A percentile compares a stretch with the other conserved stretches of the same genome.
Conservation (phyloP, 345 rosid genomes). For the Isatis tinctoria region DNA sequence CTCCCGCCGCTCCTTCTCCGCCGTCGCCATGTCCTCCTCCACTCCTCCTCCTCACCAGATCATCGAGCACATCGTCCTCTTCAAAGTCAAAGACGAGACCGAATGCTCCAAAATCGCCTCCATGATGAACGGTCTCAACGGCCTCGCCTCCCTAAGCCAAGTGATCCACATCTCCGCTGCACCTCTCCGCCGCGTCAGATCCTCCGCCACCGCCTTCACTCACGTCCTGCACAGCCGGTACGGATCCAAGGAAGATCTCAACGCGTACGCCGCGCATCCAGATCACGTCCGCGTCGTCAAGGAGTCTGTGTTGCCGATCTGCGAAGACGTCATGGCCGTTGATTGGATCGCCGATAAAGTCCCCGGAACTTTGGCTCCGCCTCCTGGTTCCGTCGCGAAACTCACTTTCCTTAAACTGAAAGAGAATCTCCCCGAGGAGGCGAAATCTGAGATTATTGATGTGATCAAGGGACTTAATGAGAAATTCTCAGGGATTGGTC, state of each 20-base stretch:
- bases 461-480: constrained; percentile 41
- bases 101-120: constrained; percentile 46
- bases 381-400: constrained; percentile 55
- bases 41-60: constrained; percentile 26
- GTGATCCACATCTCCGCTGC: constrained; percentile 73
- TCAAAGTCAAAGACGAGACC: constrained; percentile 66
- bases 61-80: constrained; percentile 84
- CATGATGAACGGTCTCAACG: constrained; percentile 68
- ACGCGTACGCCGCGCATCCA: constrained; percentile 60
- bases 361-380: constrained; percentile 30
- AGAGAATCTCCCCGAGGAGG: constrained; percentile 44
- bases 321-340: constrained; percentile 87
- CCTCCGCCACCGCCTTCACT: constrained; percentile 51
- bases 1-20: constrained; percentile 27
- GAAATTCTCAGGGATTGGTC: constrained; percentile 39
- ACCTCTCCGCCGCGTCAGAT: constrained; percentile 46
- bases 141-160: constrained; percentile 48
- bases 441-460: constrained; percentile 45
- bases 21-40: constrained; percentile 30
- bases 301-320: constrained; percentile 53
- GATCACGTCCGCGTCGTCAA: constrained; percentile 60
- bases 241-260: constrained; percentile 58
- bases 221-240: constrained; percentile 96
- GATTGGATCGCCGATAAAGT: constrained; percentile 70
- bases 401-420: constrained; percentile 56